These are phyloP conservation scores for Curvularia lunata DNA, from an alignment of 2,329 filamentous ascomycete species.

Conservation along the genomic window DNA sequence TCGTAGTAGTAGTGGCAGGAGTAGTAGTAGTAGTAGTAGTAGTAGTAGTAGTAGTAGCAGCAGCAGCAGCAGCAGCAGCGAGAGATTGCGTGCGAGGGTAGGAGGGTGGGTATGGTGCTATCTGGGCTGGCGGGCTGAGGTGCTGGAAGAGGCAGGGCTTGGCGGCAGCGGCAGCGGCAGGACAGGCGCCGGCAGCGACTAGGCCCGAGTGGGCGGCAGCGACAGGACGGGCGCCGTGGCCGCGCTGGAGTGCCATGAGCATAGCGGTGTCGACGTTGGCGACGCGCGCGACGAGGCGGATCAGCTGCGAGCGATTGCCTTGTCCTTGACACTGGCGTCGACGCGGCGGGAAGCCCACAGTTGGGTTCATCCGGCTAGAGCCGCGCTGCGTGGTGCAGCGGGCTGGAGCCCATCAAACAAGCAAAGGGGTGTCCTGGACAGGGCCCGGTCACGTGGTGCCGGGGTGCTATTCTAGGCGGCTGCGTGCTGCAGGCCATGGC, in stretches of 20 bases:
- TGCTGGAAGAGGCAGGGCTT: not conserved
- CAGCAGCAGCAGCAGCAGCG: no score
- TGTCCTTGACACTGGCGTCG: slow-evolving; percentile 3
- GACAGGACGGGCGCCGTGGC: not conserved
- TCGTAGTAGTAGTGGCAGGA: no score
- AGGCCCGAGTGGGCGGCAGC: not conserved
- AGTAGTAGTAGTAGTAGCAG: no score
- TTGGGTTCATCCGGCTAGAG: slow-evolving; percentile 13
- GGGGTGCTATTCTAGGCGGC: slow-evolving; percentile 1
- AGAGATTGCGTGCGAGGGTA: not conserved
- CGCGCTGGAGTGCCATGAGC: not conserved
- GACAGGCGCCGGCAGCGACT: not conserved
- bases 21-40: no score
- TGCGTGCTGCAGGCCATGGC: no score
- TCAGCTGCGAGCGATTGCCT: not conserved
- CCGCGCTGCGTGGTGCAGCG: not conserved
- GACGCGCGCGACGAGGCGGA: not conserved
- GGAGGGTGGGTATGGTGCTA: not conserved
- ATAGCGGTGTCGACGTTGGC: not conserved
- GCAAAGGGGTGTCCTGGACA: not conserved
- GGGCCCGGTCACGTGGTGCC: not conserved
- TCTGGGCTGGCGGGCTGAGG: not conserved
- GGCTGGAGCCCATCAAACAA: slow-evolving; percentile 5
- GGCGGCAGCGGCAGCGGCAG: not conserved
- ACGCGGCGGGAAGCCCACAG: slow-evolving; percentile 13